Evolutionary conservation across 257 asterid genomes (phyloP).

Genomic region (Nicotiana tomentosiformis): DNA sequence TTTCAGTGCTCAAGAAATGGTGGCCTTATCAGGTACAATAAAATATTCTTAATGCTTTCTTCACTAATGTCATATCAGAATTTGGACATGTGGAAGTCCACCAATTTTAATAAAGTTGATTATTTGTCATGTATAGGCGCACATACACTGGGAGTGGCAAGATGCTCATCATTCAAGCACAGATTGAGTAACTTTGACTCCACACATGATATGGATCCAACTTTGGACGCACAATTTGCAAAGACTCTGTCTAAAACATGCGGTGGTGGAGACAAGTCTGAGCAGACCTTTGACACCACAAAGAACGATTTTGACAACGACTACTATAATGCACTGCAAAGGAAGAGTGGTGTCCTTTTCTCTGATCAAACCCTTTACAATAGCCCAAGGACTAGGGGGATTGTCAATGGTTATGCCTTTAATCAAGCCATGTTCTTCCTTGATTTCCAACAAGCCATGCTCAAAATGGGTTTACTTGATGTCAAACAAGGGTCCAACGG

Average conservation of each 20-base stretch:
- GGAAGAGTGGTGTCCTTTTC: constrained; percentile 57
- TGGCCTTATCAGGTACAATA: constrained; percentile 65
- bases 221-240: constrained; percentile 52
- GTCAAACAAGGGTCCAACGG: constrained; percentile 64
- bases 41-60: neutral
- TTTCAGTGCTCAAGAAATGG: constrained; percentile 80
- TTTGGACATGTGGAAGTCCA: too few species aligned
- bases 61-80: neutral
- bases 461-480: constrained; percentile 68
- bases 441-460: constrained; percentile 73
- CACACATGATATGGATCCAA: constrained; percentile 62
- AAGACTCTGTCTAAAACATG: constrained; percentile 53
- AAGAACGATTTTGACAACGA: constrained; percentile 51
- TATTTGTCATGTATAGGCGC: constrained; percentile 39
- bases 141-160: constrained; percentile 82
- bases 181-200: constrained; percentile 61
- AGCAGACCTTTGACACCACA: constrained; percentile 63
- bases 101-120: too few species aligned
- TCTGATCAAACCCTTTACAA: constrained; percentile 76
- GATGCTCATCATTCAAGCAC: constrained; percentile 83
- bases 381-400: constrained; percentile 43
- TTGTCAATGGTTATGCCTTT: constrained; percentile 56
- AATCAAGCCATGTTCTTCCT: constrained; percentile 79
- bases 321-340: constrained; percentile 55
- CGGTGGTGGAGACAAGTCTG: constrained; percentile 61